These are phyloP conservation scores for Jaenimonas drosophilae DNA, from an alignment of 208 protist species.

Conservation along the genomic window DNA sequence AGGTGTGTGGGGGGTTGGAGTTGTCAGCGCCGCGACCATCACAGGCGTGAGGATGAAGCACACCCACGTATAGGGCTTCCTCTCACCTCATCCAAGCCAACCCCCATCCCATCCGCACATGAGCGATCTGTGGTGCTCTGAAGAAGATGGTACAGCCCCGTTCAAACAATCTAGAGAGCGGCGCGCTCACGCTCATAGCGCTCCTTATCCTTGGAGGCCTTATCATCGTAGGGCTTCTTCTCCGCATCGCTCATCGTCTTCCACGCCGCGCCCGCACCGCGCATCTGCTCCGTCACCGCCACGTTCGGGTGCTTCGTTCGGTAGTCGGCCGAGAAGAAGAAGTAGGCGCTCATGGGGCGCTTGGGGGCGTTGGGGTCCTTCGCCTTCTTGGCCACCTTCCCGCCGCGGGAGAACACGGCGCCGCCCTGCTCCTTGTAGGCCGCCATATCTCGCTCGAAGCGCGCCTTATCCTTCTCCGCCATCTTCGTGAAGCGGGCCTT, in stretches of 20 bases:
- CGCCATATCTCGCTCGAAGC: slow-evolving; percentile 63
- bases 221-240: slow-evolving; percentile 71
- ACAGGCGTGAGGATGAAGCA: too few relatives aligned
- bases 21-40: too few relatives aligned
- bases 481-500: slow-evolving; percentile 70
- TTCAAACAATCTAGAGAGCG: too few relatives aligned
- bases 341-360: slow-evolving; percentile 59
- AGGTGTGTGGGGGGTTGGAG: too few relatives aligned
- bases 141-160: too few relatives aligned
- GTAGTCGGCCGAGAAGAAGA: slow-evolving; percentile 72
- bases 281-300: slow-evolving; percentile 50
- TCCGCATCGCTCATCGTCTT: slow-evolving; percentile 39
- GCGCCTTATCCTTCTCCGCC: slow-evolving; percentile 73
- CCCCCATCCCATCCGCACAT: too few relatives aligned
- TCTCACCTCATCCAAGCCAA: neutral
- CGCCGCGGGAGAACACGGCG: slow-evolving; percentile 33
- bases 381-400: slow-evolving; percentile 31
- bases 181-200: slow-evolving; percentile 62
- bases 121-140: too few relatives aligned
- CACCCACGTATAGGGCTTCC: too few relatives aligned
- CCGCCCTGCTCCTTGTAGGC: slow-evolving; percentile 61
- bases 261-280: slow-evolving; percentile 60
- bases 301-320: slow-evolving; percentile 45
- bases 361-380: slow-evolving; percentile 86
- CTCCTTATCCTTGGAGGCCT: slow-evolving; percentile 73